Evolutionary conservation across 1,284 basidiomycete genomes (phyloP), one percentile per base, ranked within the genome.

Genomic region (Wallemia mellicola): DNA sequence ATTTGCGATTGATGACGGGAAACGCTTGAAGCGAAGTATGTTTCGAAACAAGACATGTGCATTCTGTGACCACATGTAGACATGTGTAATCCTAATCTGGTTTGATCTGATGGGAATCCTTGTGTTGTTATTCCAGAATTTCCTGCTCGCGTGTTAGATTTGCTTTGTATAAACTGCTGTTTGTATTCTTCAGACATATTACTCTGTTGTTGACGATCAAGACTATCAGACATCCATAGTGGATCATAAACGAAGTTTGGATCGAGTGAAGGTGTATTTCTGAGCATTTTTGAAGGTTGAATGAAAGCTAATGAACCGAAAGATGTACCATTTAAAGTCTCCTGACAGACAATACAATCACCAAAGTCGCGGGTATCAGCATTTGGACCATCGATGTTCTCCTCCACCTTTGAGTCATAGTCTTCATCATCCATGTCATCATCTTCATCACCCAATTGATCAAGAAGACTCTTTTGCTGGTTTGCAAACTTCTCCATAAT

Each of bases 61-160:
- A 99, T 98, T 75, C 91, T 81, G 68, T 98, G 94, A 32, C 83
- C 88, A 70, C 92, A 98, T 26, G 89, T 82, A 1, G 89, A 91
- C 2, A 82, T 75, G 66, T 91, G 78, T 27, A 96, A 73, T 3
- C 92, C 94, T 64, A 89, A 88, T 27, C 80, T 79, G 17, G 82
- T 82, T 63, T 77, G 78, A 30, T 76, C 73, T 0, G 78, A 68
- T 0, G 85, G 81, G 70, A 87, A 89, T 0, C 79, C 82, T 62
- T 82, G 80, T 63, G 84, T 82, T 64, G 75, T 55, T n/a, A n/a
- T 48, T 7, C 22, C 22, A 17, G 38, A n/a, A 11, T 11, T 5
- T 5, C 9, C 19, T 15, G 38, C 3, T 5, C 38, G 38, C 5
- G 5, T 48, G n/a, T 22, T 22, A 17, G 19, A 5, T 48, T 48